Base-by-base conservation (phyloP, 345 rosid species). In the Carallia brachiata region DNA sequence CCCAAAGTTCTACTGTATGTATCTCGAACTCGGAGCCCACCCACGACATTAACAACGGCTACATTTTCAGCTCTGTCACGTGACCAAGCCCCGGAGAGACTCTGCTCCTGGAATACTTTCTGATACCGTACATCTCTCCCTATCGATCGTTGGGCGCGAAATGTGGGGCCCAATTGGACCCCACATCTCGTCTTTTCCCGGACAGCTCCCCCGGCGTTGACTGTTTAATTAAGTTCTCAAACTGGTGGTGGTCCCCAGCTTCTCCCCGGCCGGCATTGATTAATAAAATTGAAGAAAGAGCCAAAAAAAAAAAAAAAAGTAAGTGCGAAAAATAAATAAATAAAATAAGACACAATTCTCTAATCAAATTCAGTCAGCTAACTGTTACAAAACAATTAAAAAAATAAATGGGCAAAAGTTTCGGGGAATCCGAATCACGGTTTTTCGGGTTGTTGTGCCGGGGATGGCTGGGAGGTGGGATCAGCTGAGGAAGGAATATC, bases 401-500 rank as follows among this genome's bases (percentile, higher is more conserved):
- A 12, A 7, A 6, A 10, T 47, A 65, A 37, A 40, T 52, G 30
- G 32, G 69, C 47, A 55, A 64, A 55, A 65, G 17, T 50, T 50
- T 60, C 28, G 32, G 52, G 60, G 0, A 2, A 12, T 44, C 50
- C 16, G 50, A 44, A 12, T 44, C 50, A 44, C 16, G 10, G 17
- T 13, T 44, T 48, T 69, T 69, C 65, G 65, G 67, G 53, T 65
- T 40, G 70, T 80, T 73, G 84, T 9, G 89, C 91, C 30, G 98
- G 98, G 36, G 97, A 91, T 10, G 90, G 96, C 34, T 81, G 93
- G 61, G 96, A 81, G 2, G 94, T 90, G 2, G 90, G 94, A 67
- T 94, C 96, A 27, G 96, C 91, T 5, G 95, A 88, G 17, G 97
- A 92, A 0, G 93, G 90, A 63, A 86, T 83, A 63, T 90, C 96